Evolutionary conservation across 345 rosid genomes (phyloP), one percentile per base, ranked within the genome.

Genomic region (Ricinus communis): DNA sequence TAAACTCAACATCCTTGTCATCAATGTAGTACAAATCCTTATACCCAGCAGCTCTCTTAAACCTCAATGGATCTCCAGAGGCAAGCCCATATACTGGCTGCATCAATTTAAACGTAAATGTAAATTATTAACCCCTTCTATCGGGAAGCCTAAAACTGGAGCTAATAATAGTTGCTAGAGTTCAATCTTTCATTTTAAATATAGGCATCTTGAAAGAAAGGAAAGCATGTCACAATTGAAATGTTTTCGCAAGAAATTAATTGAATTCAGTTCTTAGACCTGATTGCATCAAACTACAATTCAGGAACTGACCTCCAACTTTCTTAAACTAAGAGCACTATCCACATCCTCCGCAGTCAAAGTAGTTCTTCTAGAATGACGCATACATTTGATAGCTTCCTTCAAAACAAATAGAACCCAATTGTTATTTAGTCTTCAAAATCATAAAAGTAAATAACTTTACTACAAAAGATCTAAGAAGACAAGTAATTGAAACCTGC

Each of bases 311-410:
- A 93, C 97, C 89, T 93, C 98, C 58, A 91, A 85, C 71, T 89
- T 91, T 79, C 91, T 79, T 53, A 91, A 83, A 65, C 67, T 86
- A 50, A 93, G 88, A 21, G 98, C 97, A 47, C 79, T 76, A 81
- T 91, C 96, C 19, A 93, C 96, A 66, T 93, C 97, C 18, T 85
- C 86, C 38, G 84, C 77, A 10, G 85, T 85, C 83, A 93, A 70
- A 66, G 76, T 75, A 43, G 85, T 91, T 67, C 98, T 81, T 65
- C 88, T 85, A 5, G 90, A 81, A 79, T 93, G 98, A 65, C 91
- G 97, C 98, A 91, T 93, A 74, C 96, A 91, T 76, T 91, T 93
- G 71, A 93, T 81, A 10, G 98, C 90, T 73, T 91, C 98, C 98
- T 92, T 36, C 5, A 51, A 8, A 54, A 6, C 22, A 36, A 28